A percentile compares a stretch with the other conserved stretches of the same genome.
Conservation (phyloP, 768 basidiomycete genomes). For the Russula virescens region DNA sequence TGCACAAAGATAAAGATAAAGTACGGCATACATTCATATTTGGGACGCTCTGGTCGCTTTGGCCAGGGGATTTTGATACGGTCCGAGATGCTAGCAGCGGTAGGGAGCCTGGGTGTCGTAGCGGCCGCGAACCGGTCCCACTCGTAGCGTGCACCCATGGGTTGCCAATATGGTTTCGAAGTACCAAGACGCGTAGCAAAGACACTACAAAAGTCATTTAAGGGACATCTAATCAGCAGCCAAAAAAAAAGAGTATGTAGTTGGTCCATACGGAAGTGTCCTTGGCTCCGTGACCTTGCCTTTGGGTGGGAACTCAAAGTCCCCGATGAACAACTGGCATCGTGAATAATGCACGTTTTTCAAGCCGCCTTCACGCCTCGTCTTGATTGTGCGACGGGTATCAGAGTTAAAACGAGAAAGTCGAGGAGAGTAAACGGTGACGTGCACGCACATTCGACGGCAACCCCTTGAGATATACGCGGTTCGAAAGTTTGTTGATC, state of each 20-base stretch:
- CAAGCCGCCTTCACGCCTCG: slow-evolving; percentile 6
- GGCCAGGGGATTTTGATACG: slow-evolving; percentile 68
- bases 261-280: slow-evolving; percentile 29
- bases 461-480: slow-evolving; percentile 51
- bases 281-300: slow-evolving; percentile 26
- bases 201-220: slow-evolving; percentile 44
- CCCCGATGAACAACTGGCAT: slow-evolving; percentile 73
- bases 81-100: slow-evolving; percentile 25
- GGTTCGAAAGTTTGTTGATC: slow-evolving; percentile 68
- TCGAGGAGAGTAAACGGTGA: neutral
- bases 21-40: slow-evolving; percentile 41
- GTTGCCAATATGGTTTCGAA: slow-evolving; percentile 55
- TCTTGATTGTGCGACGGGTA: slow-evolving; percentile 27
- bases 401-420: neutral
- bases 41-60: slow-evolving; percentile 36
- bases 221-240: neutral
- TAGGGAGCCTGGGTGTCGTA: slow-evolving; percentile 54
- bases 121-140: slow-evolving; percentile 71
- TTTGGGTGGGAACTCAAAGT: slow-evolving; percentile 51
- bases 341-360: slow-evolving; percentile 55
- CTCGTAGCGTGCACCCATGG: slow-evolving; percentile 47
- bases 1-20: neutral
- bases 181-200: slow-evolving; percentile 70
- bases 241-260: neutral
- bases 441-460: slow-evolving; percentile 33